phyloP scores from a whole-genome alignment of 176 grass and related monocot genomes.

The Lolium rigidum region DNA sequence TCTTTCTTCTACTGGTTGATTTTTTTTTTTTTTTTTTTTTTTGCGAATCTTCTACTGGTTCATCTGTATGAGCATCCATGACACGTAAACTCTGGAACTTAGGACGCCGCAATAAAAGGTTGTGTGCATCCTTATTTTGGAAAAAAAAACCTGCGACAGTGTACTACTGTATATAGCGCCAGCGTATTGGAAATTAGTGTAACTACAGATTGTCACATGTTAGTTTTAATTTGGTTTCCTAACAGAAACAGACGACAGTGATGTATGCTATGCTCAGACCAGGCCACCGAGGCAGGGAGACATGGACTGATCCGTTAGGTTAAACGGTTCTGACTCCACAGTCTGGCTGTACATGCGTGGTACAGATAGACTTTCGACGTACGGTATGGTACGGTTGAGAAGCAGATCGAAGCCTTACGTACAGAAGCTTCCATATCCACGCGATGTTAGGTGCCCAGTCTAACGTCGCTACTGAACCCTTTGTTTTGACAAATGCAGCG shows the following conservation, averaged over 20 bases:
- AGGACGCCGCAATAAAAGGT: too few species aligned
- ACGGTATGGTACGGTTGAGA: not conserved
- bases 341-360: not conserved
- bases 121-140: too few species aligned
- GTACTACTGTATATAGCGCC: too few species aligned
- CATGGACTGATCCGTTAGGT: not conserved
- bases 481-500: not conserved
- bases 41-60: too few species aligned
- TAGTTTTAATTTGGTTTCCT: not conserved
- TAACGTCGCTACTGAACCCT: not conserved
- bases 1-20: too few species aligned
- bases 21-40: too few species aligned
- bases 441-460: conserved; percentile 9
- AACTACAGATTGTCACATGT: not conserved
- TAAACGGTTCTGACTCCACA: conserved; percentile 9
- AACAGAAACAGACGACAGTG: not conserved
- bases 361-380: not conserved
- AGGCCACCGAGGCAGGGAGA: not conserved
- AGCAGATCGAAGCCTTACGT: not conserved
- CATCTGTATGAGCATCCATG: too few species aligned
- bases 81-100: too few species aligned
- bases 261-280: not conserved
- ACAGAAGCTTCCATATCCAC: not conserved
- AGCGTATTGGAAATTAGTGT: not conserved
- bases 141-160: too few species aligned